A percentile compares a stretch with the other conserved stretches of the same genome.
These are phyloP conservation scores for Spathaspora gorwiae DNA, from an alignment of 805 yeast species.

Conservation along the genomic window DNA sequence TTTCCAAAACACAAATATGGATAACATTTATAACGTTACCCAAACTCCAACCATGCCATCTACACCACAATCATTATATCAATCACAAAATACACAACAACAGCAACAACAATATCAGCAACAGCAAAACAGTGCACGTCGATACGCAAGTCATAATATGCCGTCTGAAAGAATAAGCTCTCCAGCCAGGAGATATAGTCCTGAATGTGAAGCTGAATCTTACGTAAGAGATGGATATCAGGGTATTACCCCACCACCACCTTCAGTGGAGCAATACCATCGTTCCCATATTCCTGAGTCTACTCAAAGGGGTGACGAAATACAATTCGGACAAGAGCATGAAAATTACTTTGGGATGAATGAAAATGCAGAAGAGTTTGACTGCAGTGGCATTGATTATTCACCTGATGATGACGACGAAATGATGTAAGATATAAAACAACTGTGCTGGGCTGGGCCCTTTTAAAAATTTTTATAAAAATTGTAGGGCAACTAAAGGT, in stretches of 20 bases:
- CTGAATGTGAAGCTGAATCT: conserved; percentile 34
- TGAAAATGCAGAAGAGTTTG: conserved; percentile 13
- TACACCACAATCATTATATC: conserved; percentile 20
- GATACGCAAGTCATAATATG: conserved; percentile 5
- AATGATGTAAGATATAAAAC: conserved; percentile 3
- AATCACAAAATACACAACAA: background rate
- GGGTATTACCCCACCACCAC: conserved; percentile 11
- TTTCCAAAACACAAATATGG: background rate
- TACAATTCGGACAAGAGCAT: conserved; percentile 19
- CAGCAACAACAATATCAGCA: conserved; percentile 2
- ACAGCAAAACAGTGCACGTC: background rate
- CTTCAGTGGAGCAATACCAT: background rate
- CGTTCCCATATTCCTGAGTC: background rate
- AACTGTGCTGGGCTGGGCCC: background rate
- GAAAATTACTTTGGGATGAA: conserved; percentile 37
- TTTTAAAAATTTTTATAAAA: no score
- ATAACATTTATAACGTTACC: conserved; percentile 1
- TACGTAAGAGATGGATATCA: conserved; percentile 24
- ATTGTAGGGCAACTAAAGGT: no score
- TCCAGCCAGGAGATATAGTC: conserved; percentile 20
- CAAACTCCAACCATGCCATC: conserved; percentile 13
- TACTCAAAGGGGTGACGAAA: background rate
- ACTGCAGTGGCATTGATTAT: conserved; percentile 8
- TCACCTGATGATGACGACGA: conserved; percentile 9
- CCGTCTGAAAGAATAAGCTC: conserved; percentile 13